phyloP scores from a whole-genome alignment of 148 eudicot species.

The Fagopyrum homotropicum region DNA sequence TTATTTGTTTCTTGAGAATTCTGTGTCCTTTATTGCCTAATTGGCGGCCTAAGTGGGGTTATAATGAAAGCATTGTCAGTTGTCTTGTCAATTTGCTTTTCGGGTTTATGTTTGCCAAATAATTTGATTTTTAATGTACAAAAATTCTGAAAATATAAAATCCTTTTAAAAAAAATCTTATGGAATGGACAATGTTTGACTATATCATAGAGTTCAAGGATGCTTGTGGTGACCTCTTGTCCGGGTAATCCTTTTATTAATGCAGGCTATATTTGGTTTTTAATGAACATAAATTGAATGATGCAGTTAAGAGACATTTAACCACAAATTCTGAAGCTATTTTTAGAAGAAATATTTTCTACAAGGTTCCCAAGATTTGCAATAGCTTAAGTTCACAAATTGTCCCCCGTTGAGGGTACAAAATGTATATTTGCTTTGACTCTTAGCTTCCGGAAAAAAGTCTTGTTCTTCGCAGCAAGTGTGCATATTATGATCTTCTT shows the following conservation, averaged over 20 bases:
- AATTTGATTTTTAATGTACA: background rate
- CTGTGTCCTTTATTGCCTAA: background rate
- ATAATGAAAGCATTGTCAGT: background rate
- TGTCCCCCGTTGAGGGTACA: too few relatives aligned
- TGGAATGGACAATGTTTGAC: background rate
- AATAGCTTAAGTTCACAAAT: background rate
- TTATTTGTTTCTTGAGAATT: background rate
- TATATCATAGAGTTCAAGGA: background rate
- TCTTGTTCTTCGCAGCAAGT: background rate
- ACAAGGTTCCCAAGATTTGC: background rate
- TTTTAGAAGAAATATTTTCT: background rate
- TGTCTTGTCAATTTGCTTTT: background rate
- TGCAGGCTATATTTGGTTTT: background rate
- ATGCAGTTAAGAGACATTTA: background rate
- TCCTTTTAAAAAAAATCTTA: background rate
- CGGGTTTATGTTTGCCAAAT: background rate
- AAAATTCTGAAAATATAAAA: too few relatives aligned
- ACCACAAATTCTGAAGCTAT: background rate
- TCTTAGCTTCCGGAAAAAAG: too few relatives aligned
- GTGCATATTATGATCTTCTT: background rate
- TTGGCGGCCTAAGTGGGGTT: background rate
- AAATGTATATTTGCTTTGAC: too few relatives aligned
- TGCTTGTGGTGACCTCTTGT: background rate
- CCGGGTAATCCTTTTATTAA: background rate
- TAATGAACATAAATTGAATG: background rate